Conservation (phyloP, 1,139 yeast species). For the Hansenula lynferdii region DNA sequence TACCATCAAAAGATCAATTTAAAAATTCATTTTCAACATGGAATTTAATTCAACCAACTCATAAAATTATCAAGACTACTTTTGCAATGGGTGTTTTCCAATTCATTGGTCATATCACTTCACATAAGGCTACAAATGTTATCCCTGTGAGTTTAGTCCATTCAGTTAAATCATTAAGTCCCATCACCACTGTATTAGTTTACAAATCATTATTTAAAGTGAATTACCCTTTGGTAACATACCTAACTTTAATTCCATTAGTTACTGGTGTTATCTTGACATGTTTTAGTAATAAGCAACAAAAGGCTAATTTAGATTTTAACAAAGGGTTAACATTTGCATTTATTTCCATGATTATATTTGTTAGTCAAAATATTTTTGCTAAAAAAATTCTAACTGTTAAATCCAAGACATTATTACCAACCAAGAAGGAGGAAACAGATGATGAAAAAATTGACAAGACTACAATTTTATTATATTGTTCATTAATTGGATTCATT, state of each 20-base stretch:
- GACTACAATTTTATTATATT: conserved; percentile 75
- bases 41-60: conserved; percentile 47
- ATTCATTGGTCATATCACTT: conserved; percentile 82
- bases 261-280: conserved; percentile 82
- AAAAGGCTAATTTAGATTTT: conserved; percentile 36
- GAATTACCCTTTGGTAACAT: conserved; percentile 60
- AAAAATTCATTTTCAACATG: conserved; percentile 25
- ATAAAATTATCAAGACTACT: conserved; percentile 55
- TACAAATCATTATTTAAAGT: conserved; percentile 58
- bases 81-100: conserved; percentile 94
- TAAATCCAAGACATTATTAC: conserved; percentile 24
- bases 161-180: conserved; percentile 87
- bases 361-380: conserved; percentile 88
- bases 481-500: conserved; percentile 75
- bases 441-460: conserved; percentile 54
- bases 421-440: conserved; percentile 10
- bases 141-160: conserved; percentile 92
- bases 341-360: conserved; percentile 74
- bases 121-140: conserved; percentile 82
- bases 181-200: conserved; percentile 79
- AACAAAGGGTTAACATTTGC: conserved; percentile 69
- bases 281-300: conserved; percentile 37
- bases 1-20: conserved; percentile 34
- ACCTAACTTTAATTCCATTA: conserved; percentile 70
- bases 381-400: conserved; percentile 77